Evolutionary conservation across 352 stramenopile genomes (phyloP).

Genomic region (Pythium dissotocum): DNA sequence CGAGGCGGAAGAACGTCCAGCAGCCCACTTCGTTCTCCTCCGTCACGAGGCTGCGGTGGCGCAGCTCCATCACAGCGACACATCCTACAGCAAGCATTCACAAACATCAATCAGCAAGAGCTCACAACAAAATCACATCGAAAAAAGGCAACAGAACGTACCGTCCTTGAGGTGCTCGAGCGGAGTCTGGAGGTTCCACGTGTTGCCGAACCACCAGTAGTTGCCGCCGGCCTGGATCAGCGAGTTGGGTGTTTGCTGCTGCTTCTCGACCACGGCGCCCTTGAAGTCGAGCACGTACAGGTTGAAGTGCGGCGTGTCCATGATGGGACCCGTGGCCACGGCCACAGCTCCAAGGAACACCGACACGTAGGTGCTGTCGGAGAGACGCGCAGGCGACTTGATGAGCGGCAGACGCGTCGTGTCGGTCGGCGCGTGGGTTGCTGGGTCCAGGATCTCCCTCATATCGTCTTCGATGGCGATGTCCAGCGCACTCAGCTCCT

Average conservation of each 20-base stretch:
- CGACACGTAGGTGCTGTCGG: constrained; percentile 85
- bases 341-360: constrained; percentile 82
- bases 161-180: constrained; percentile 86
- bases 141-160: constrained; percentile 36
- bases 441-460: constrained; percentile 71
- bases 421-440: constrained; percentile 40
- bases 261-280: constrained; percentile 61
- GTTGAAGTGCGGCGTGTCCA: constrained; percentile 89
- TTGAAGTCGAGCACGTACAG: constrained; percentile 84
- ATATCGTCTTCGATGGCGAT: constrained; percentile 80
- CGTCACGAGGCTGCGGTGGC: constrained; percentile 79
- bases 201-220: constrained; percentile 91
- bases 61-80: constrained; percentile 86
- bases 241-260: constrained; percentile 82
- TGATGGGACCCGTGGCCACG: constrained; percentile 79
- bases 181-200: constrained; percentile 84
- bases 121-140: background rate
- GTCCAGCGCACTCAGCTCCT: constrained; percentile 63
- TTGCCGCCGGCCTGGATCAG: constrained; percentile 85
- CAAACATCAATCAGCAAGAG: background rate
- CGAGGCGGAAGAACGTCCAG: constrained; percentile 89
- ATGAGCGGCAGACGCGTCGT: constrained; percentile 42
- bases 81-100: constrained; percentile 50
- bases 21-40: constrained; percentile 87
- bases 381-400: constrained; percentile 52